Conservation (phyloP, 495 filamentous ascomycete genomes). For the Penicillium alfredii region DNA sequence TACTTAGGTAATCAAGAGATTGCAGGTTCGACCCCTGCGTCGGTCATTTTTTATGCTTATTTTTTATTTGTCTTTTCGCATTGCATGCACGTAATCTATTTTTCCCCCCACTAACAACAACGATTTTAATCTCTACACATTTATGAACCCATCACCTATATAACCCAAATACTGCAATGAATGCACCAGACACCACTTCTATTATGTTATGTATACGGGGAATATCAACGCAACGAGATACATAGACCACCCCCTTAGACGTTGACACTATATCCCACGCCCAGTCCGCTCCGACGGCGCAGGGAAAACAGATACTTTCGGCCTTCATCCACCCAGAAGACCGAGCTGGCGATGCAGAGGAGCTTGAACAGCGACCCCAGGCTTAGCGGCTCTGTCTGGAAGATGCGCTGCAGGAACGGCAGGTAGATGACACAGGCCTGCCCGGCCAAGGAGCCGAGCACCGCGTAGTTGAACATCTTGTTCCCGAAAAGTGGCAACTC, state of each 20-base stretch:
- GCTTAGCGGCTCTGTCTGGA: constrained; percentile 86
- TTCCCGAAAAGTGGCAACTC: constrained; percentile 80
- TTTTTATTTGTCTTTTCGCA: no score
- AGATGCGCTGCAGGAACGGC: constrained; percentile 84
- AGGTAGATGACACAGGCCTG: constrained; percentile 91
- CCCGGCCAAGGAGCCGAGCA: constrained; percentile 73
- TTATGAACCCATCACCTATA: no score
- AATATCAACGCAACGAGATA: not conserved
- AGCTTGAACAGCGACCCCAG: constrained; percentile 66
- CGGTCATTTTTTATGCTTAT: constrained; percentile 19
- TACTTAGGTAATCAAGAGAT: constrained; percentile 63
- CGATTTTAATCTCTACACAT: no score
- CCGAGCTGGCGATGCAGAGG: constrained; percentile 68
- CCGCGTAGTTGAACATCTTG: constrained; percentile 92
- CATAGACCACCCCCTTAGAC: constrained; percentile 22
- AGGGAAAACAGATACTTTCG: constrained; percentile 60
- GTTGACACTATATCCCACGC: constrained; percentile 40
- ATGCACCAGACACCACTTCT: no score
- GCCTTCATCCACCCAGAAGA: constrained; percentile 92
- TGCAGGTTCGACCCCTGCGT: constrained; percentile 42
- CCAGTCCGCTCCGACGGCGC: constrained; percentile 30
- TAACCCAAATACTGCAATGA: no score
- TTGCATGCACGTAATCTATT: no score
- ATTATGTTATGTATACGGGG: not conserved
- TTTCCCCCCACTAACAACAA: no score